These are phyloP conservation scores for Amanita rubescens DNA, from an alignment of 768 basidiomycete species.

Conservation along the genomic window DNA sequence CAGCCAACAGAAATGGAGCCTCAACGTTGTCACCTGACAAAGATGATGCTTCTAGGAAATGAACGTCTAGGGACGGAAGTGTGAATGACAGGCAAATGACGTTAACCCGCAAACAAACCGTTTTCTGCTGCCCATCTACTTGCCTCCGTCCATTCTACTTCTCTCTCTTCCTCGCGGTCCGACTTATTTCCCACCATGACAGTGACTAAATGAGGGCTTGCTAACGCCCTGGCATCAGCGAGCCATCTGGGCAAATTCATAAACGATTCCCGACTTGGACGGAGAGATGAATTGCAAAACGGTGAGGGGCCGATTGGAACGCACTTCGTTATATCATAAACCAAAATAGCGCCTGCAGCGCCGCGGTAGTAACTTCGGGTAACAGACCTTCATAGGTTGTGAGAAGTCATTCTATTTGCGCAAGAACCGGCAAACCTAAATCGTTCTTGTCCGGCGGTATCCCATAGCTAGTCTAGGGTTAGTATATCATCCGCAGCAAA, in stretches of 20 bases:
- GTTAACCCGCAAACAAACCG: slow-evolving; percentile 37
- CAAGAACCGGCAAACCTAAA: slow-evolving; percentile 51
- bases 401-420: slow-evolving; percentile 5
- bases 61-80: slow-evolving; percentile 54
- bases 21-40: slow-evolving; percentile 90
- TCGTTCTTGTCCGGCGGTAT: slow-evolving; percentile 94
- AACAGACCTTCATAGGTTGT: slow-evolving; percentile 51
- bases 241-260: slow-evolving; percentile 82
- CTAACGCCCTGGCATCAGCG: slow-evolving; percentile 87
- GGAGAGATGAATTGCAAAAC: slow-evolving; percentile 9
- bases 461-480: slow-evolving; percentile 67
- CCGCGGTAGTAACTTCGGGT: slow-evolving; percentile 96
- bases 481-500: slow-evolving; percentile 12
- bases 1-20: slow-evolving; percentile 84
- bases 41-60: slow-evolving; percentile 92
- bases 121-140: slow-evolving; percentile 95
- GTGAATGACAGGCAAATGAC: slow-evolving; percentile 4
- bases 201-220: slow-evolving; percentile 83
- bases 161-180: slow-evolving; percentile 88
- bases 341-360: slow-evolving; percentile 85
- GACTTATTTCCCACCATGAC: slow-evolving; percentile 95
- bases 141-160: slow-evolving; percentile 95
- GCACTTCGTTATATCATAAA: slow-evolving; percentile 90
- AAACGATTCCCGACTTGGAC: slow-evolving; percentile 77
- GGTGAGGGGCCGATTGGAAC: slow-evolving; percentile 13